phyloP scores from a whole-genome alignment of 2,329 filamentous ascomycete genomes.

The Stagonosporopsis tanaceti region DNA sequence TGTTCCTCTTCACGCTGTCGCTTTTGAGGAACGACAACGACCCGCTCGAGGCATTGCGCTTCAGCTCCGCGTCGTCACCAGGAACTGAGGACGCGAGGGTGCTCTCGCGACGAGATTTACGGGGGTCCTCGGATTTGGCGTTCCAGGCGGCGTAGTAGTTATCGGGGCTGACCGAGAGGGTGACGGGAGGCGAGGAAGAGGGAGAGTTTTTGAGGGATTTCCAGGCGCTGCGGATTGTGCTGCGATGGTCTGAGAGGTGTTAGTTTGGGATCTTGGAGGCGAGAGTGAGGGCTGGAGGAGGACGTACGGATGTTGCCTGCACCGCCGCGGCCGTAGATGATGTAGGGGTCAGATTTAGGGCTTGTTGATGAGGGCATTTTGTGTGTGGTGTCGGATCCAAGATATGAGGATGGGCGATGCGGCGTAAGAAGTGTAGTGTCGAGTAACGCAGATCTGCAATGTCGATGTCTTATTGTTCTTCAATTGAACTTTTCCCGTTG shows the following conservation, averaged over 20 bases:
- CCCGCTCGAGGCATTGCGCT: conserved; percentile 2
- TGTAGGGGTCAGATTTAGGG: conserved; percentile 20
- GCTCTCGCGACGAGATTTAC: conserved; percentile 1
- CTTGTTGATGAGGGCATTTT: conserved; percentile 15
- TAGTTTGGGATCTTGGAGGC: background rate
- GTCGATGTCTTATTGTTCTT: background rate
- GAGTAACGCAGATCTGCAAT: background rate
- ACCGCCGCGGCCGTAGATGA: conserved; percentile 21
- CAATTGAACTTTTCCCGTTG: background rate
- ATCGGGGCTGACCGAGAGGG: conserved; percentile 8
- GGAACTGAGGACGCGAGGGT: background rate
- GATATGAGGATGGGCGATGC: background rate
- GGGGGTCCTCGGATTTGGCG: conserved; percentile 16
- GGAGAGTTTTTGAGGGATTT: conserved; percentile 17
- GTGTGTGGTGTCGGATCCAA: background rate
- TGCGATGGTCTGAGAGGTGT: conserved; percentile 13
- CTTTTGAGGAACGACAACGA: background rate
- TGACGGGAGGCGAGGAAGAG: conserved; percentile 11
- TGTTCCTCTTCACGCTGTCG: conserved; percentile 8
- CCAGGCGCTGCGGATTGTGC: conserved; percentile 20
- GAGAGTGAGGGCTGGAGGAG: background rate
- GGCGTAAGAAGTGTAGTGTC: background rate
- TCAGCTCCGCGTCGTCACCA: background rate
- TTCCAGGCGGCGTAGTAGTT: conserved; percentile 21
- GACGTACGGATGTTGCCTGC: conserved; percentile 20